Percentiles rank a stretch among this genome's conserved stretches.
Evolutionary conservation across 179 eudicot species (phyloP).

Genomic region (Silene vulgaris): DNA sequence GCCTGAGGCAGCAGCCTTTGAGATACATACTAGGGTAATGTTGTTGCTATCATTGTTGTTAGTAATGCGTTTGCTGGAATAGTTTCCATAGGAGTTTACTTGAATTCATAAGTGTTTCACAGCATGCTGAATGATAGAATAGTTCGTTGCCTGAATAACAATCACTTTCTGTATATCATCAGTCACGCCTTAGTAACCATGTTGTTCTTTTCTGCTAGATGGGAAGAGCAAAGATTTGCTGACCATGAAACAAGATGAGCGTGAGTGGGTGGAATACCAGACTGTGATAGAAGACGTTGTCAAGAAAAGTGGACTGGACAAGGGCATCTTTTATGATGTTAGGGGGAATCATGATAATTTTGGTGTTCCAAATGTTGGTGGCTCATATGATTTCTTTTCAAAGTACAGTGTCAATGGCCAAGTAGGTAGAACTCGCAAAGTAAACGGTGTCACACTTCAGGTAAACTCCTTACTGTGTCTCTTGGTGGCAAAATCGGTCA

Average conservation of each 20-base stretch:
- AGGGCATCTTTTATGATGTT: conserved; percentile 66
- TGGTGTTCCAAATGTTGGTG: conserved; percentile 63
- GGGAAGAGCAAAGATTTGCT: conserved; percentile 88
- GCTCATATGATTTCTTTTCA: conserved; percentile 62
- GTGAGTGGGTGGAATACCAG: conserved; percentile 84
- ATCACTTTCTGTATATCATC: not conserved
- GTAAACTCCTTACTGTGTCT: conserved; percentile 30
- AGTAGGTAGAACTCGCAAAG: conserved; percentile 55
- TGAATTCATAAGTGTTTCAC: not conserved
- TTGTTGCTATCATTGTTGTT: no score
- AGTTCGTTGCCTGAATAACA: not conserved
- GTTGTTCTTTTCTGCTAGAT: conserved; percentile 37
- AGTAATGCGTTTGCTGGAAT: no score
- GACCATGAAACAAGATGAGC: conserved; percentile 75
- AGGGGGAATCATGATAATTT: conserved; percentile 96
- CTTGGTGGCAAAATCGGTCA: not conserved
- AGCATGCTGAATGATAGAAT: not conserved
- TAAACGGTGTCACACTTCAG: conserved; percentile 76
- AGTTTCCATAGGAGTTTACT: not conserved
- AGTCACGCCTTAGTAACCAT: not conserved
- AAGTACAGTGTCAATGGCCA: conserved; percentile 70
- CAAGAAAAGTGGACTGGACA: conserved; percentile 67
- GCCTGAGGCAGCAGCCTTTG: no score
- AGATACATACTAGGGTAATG: no score
- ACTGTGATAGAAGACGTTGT: conserved; percentile 66